Evolutionary conservation across 768 basidiomycete species (phyloP).

Genomic region (Boletus pseudo-olivaceus): DNA sequence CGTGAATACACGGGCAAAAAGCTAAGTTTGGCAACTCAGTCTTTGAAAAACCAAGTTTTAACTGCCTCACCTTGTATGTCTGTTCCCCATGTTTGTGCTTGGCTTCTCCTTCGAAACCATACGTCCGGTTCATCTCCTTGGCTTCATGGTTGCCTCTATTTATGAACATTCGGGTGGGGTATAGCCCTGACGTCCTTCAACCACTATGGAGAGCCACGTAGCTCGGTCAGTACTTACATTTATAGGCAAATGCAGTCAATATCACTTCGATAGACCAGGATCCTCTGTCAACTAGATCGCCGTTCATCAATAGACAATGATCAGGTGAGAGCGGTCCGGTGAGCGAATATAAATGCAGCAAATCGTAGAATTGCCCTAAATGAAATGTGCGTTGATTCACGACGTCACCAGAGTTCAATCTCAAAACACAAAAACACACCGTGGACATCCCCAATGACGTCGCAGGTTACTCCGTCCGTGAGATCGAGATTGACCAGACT

Average conservation of each 20-base stretch:
- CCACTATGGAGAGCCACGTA: neutral
- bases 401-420: neutral
- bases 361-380: constrained; percentile 91
- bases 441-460: constrained; percentile 96
- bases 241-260: constrained; percentile 89
- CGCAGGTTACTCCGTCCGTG: constrained; percentile 74
- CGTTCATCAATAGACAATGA: constrained; percentile 89
- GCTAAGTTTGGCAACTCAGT: constrained; percentile 37
- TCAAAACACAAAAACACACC: constrained; percentile 42
- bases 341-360: constrained; percentile 80
- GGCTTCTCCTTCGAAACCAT: constrained; percentile 94
- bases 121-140: constrained; percentile 93
- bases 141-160: constrained; percentile 98
- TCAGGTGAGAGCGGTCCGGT: constrained; percentile 82
- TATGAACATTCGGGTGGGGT: constrained; percentile 84
- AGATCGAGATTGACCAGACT: constrained; percentile 77
- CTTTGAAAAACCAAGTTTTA: neutral
- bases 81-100: constrained; percentile 97
- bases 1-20: constrained; percentile 94
- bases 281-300: constrained; percentile 97
- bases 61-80: constrained; percentile 70
- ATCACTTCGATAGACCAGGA: constrained; percentile 95
- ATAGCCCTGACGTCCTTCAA: constrained; percentile 64
- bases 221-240: constrained; percentile 54
- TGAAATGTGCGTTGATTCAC: constrained; percentile 2